These are phyloP conservation scores for Kuraishia piskuri DNA, from an alignment of 805 yeast species.

Conservation along the genomic window DNA sequence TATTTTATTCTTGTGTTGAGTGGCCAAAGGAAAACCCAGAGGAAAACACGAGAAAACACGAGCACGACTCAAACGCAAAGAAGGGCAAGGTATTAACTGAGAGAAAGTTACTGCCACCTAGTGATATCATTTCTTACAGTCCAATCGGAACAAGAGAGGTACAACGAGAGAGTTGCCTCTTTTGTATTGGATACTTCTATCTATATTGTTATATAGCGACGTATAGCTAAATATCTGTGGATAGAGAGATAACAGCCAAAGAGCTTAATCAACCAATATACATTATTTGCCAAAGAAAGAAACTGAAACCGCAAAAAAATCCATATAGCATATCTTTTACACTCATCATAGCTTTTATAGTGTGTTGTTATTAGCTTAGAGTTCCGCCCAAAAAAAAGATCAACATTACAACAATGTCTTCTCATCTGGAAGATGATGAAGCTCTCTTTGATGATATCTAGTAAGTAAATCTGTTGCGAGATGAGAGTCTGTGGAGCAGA, in stretches of 20 bases:
- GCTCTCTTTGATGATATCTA: slow-evolving; percentile 91
- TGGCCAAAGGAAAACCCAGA: not conserved
- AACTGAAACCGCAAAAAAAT: not conserved
- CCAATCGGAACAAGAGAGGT: no score
- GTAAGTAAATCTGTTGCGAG: no score
- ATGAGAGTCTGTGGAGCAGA: not conserved
- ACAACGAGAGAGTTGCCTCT: not conserved
- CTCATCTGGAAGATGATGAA: slow-evolving; percentile 77
- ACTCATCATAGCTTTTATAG: slow-evolving; percentile 1
- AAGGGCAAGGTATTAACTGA: no score
- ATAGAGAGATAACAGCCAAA: not conserved
- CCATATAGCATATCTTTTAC: not conserved
- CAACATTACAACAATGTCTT: slow-evolving; percentile 35
- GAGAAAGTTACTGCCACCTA: no score
- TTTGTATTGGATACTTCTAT: not conserved
- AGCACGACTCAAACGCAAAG: no score
- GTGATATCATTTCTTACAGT: no score
- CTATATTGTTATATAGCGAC: not conserved
- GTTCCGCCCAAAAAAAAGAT: not conserved
- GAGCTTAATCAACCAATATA: not conserved
- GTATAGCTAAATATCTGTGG: not conserved
- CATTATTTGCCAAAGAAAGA: not conserved
- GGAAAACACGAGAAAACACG: not conserved
- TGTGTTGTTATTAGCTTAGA: not conserved
- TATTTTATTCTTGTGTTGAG: not conserved